A percentile compares a stretch with the other conserved stretches of the same genome.
Conservation (phyloP, 768 basidiomycete genomes). For the Serendipita sp. region DNA sequence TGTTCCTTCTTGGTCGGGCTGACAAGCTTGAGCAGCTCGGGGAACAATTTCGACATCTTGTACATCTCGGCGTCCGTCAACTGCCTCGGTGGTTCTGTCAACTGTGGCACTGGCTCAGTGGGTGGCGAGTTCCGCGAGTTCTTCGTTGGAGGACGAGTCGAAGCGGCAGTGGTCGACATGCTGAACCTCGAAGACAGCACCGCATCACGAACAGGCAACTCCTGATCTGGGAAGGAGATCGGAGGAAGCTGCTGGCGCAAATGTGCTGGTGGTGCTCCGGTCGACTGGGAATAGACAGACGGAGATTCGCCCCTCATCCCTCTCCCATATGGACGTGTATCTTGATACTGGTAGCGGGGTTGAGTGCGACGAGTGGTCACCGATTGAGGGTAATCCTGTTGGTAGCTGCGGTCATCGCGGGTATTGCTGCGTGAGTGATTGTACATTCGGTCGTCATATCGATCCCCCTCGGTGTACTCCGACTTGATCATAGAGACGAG, state of each 20-base stretch:
- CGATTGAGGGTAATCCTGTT: background rate
- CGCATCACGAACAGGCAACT: background rate
- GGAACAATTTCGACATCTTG: slow-evolving; percentile 2
- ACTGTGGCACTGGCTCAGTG: background rate
- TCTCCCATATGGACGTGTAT: background rate
- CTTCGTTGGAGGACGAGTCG: background rate
- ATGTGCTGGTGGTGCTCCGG: background rate
- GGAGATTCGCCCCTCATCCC: background rate
- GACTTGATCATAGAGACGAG: slow-evolving; percentile 5
- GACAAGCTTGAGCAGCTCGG: background rate
- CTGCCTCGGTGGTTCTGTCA: background rate
- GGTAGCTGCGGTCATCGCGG: background rate
- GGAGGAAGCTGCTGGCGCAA: background rate
- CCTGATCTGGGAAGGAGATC: background rate
- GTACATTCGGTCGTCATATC: slow-evolving; percentile 2
- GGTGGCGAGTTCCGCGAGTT: background rate
- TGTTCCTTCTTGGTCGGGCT: slow-evolving; percentile 3
- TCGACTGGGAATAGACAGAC: slow-evolving; percentile 1
- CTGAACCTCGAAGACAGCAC: slow-evolving; percentile 3
- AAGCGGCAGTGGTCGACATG: slow-evolving; percentile 5
- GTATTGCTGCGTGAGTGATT: background rate
- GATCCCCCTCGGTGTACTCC: background rate
- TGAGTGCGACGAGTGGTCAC: background rate
- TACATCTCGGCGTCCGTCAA: slow-evolving; percentile 5
- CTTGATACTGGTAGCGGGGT: background rate